A percentile compares a stretch with the other conserved stretches of the same genome.
Evolutionary conservation across 129 eudicot species (phyloP).

Genomic region (Calendula officinalis): DNA sequence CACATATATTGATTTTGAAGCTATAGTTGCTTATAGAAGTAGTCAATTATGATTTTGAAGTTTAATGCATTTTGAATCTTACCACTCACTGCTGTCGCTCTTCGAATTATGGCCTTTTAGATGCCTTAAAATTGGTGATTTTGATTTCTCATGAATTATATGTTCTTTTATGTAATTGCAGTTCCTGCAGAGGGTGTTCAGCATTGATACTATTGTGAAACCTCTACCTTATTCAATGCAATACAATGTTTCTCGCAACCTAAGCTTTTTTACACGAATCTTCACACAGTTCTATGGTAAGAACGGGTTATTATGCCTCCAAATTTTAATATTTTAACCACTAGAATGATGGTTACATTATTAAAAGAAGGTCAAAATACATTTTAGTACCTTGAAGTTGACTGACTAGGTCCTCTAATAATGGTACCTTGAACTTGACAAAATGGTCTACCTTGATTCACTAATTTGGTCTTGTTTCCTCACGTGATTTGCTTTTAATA

Average conservation of each 20-base stretch:
- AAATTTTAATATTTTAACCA: background rate
- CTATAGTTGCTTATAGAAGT: background rate
- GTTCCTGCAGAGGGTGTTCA: constrained; percentile 89
- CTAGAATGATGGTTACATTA: constrained; percentile 1
- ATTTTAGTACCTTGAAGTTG: too few relatives aligned
- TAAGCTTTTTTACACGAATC: constrained; percentile 87
- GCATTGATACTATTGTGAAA: constrained; percentile 81
- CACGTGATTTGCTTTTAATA: too few relatives aligned
- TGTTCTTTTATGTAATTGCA: constrained; percentile 36
- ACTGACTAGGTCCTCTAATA: too few relatives aligned
- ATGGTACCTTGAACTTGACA: too few relatives aligned
- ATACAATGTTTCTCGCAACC: constrained; percentile 78
- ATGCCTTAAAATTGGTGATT: background rate
- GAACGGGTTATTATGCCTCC: background rate
- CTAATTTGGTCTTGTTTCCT: too few relatives aligned
- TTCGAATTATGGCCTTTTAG: background rate
- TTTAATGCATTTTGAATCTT: too few relatives aligned
- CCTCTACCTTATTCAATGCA: constrained; percentile 90
- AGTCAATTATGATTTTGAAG: background rate
- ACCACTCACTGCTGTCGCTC: background rate
- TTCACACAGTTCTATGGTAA: constrained; percentile 92
- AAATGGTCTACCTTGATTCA: too few relatives aligned
- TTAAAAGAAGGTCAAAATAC: too few relatives aligned
- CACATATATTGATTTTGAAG: background rate
- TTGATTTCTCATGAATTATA: background rate